Evolutionary conservation across 768 basidiomycete species (phyloP).

Genomic region (Xerocomus brunneocitrinus): DNA sequence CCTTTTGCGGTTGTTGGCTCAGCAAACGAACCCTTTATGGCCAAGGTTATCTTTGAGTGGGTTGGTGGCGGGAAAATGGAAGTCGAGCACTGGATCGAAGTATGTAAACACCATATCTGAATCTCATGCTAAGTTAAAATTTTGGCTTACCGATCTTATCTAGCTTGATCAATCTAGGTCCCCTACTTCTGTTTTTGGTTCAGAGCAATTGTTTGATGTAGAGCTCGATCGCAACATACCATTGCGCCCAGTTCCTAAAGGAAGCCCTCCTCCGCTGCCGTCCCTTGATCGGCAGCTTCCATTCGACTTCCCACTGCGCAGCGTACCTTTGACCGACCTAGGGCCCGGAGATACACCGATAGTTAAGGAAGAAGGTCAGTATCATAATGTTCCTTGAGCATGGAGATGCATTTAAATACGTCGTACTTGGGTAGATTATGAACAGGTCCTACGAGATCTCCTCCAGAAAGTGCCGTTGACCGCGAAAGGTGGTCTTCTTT

Average conservation of each 20-base stretch:
- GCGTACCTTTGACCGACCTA: background rate
- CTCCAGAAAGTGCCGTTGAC: slow-evolving; percentile 43
- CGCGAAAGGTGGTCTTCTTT: slow-evolving; percentile 32
- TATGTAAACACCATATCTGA: slow-evolving; percentile 18
- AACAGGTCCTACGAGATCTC: slow-evolving; percentile 31
- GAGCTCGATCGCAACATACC: slow-evolving; percentile 43
- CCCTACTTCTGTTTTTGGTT: slow-evolving; percentile 36
- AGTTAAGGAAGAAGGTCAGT: slow-evolving; percentile 19
- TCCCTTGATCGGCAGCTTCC: slow-evolving; percentile 24
- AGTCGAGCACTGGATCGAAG: slow-evolving; percentile 53
- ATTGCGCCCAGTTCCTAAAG: slow-evolving; percentile 30
- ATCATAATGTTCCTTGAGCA: background rate
- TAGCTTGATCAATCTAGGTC: slow-evolving; percentile 43
- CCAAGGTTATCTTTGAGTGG: slow-evolving; percentile 39
- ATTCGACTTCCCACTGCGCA: background rate
- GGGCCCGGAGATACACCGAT: background rate
- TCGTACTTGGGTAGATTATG: slow-evolving; percentile 27
- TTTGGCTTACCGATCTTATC: background rate
- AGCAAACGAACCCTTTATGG: slow-evolving; percentile 43
- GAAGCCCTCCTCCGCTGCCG: slow-evolving; percentile 21
- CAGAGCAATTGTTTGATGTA: slow-evolving; percentile 48
- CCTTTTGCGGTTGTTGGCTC: slow-evolving; percentile 41
- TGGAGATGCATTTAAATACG: background rate
- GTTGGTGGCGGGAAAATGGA: slow-evolving; percentile 40
- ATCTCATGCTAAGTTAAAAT: background rate